Conservation (phyloP, 2,329 filamentous ascomycete species). For the Neonectria neomacrospora region DNA sequence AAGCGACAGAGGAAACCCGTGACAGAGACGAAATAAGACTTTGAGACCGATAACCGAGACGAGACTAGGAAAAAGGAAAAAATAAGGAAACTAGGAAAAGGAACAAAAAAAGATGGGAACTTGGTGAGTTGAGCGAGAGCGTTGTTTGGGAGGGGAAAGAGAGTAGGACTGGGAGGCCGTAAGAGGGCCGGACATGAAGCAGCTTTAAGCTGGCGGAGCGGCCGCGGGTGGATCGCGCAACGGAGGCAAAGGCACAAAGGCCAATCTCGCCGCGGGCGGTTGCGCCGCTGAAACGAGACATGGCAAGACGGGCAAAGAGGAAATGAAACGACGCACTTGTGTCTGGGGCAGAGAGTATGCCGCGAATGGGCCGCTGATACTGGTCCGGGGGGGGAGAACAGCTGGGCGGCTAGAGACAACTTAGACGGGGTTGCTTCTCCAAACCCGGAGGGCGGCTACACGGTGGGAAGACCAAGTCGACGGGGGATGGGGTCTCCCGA, state of each 20-base stretch:
- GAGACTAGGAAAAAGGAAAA: slow-evolving; percentile 33
- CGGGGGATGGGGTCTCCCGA: slow-evolving; percentile 5
- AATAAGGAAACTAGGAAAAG: slow-evolving; percentile 37
- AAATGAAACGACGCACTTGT: slow-evolving; percentile 65
- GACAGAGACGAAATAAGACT: slow-evolving; percentile 42
- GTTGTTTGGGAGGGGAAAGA: slow-evolving; percentile 43
- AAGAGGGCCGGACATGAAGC: slow-evolving; percentile 45
- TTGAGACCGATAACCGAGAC: slow-evolving; percentile 37
- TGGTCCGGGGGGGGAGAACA: slow-evolving; percentile 53
- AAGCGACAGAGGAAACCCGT: slow-evolving; percentile 40
- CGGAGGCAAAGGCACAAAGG: slow-evolving; percentile 35
- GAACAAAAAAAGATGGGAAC: slow-evolving; percentile 35
- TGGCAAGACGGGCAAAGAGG: slow-evolving; percentile 40
- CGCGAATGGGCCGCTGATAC: slow-evolving; percentile 59
- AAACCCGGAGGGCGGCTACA: slow-evolving; percentile 37
- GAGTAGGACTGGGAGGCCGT: slow-evolving; percentile 38
- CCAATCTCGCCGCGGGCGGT: slow-evolving; percentile 47
- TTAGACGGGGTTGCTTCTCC: background rate
- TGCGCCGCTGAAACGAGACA: slow-evolving; percentile 47
- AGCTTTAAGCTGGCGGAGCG: slow-evolving; percentile 45
- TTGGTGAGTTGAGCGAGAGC: slow-evolving; percentile 35
- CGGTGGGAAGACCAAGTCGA: background rate
- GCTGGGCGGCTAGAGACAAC: slow-evolving; percentile 41
- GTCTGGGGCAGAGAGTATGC: slow-evolving; percentile 58
- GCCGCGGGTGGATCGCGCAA: slow-evolving; percentile 39